phyloP scores from a whole-genome alignment of 257 asterid species.

The Salvia hispanica region DNA sequence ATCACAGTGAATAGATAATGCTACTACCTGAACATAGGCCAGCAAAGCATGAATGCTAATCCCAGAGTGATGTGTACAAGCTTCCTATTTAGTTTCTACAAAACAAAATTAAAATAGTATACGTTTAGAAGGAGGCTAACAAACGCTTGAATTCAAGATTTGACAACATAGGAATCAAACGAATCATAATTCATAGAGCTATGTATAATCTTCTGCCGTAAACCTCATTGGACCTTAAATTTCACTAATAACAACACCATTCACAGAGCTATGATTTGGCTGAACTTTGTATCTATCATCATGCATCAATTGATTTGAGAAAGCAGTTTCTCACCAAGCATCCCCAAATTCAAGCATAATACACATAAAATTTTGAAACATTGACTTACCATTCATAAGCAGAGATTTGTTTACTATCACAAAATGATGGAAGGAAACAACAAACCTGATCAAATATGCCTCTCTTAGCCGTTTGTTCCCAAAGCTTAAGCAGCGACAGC shows the following conservation, averaged over 20 bases:
- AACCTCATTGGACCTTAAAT: too few relatives aligned
- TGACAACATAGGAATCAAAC: neutral
- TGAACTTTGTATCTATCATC: neutral
- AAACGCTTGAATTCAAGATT: neutral
- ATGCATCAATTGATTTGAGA: neutral
- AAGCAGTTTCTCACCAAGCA: neutral
- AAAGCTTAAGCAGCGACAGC: slow-evolving; percentile 47
- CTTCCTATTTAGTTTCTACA: slow-evolving; percentile 59
- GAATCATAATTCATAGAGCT: neutral
- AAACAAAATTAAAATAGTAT: slow-evolving; percentile 17
- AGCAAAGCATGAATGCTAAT: slow-evolving; percentile 89
- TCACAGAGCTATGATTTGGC: neutral
- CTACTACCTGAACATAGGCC: slow-evolving; percentile 98
- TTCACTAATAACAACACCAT: too few relatives aligned
- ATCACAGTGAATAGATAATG: slow-evolving; percentile 10
- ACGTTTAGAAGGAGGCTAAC: neutral
- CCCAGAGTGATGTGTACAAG: slow-evolving; percentile 85
- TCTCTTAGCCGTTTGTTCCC: slow-evolving; percentile 59
- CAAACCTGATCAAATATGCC: slow-evolving; percentile 63
- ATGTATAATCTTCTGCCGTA: too few relatives aligned
- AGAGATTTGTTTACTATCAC: neutral
- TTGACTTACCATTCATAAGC: neutral
- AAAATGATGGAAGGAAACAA: neutral
- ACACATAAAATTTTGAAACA: neutral
- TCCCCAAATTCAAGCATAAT: neutral